phyloP scores from a whole-genome alignment of 345 rosid genomes.

The Litchi chinensis region DNA sequence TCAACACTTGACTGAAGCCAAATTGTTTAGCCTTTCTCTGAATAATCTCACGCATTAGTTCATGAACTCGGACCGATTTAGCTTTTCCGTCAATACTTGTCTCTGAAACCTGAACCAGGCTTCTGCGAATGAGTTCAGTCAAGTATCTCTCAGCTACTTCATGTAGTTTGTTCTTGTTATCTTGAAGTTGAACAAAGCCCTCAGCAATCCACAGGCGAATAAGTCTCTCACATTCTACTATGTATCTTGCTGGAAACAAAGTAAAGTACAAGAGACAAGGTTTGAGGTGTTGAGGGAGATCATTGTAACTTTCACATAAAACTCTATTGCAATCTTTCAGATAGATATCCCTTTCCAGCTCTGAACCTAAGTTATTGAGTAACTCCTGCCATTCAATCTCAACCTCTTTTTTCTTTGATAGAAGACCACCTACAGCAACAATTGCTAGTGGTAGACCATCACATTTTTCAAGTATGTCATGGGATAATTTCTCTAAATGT shows the following conservation, averaged over 20 bases:
- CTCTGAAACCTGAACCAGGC: constrained; percentile 19
- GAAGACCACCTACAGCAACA: constrained; percentile 13
- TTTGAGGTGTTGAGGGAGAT: constrained; percentile 25
- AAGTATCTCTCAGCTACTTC: constrained; percentile 25
- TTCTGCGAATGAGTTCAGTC: constrained; percentile 20
- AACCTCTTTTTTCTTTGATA: constrained; percentile 7
- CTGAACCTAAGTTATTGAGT: neutral
- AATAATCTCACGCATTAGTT: constrained; percentile 15
- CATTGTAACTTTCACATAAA: constrained; percentile 23
- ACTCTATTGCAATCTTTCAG: constrained; percentile 8
- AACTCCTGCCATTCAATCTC: constrained; percentile 18
- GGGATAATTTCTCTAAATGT: constrained; percentile 6
- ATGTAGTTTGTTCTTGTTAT: constrained; percentile 4
- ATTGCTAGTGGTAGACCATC: constrained; percentile 30
- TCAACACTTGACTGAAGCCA: neutral
- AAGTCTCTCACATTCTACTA: constrained; percentile 7
- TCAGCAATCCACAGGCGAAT: constrained; percentile 26
- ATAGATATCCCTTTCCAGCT: constrained; percentile 2
- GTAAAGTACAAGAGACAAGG: constrained; percentile 25
- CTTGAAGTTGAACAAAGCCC: constrained; percentile 10
- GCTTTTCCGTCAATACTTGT: neutral
- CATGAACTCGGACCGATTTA: constrained; percentile 17
- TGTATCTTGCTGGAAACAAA: constrained; percentile 18
- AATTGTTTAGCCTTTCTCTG: neutral
- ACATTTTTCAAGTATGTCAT: constrained; percentile 11